Percentiles rank a stretch among this genome's conserved stretches.
phyloP scores from a whole-genome alignment of 225 moss, liverwort and hornwort genomes.

The Bryoerythrophyllum caledonicum region DNA sequence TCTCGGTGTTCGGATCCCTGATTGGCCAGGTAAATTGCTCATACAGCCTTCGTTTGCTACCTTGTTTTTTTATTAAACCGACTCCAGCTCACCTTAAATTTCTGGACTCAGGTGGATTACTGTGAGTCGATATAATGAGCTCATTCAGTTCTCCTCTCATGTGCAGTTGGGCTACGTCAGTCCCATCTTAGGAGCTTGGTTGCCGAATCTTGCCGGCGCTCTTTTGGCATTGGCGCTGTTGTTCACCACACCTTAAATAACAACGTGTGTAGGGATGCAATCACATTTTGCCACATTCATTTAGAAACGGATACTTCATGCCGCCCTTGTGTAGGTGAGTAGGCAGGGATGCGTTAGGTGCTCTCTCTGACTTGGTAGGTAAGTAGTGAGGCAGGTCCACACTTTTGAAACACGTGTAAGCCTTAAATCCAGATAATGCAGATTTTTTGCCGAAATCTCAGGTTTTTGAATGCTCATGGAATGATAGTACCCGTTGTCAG shows the following conservation, averaged over 20 bases:
- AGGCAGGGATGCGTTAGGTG: conserved; percentile 17
- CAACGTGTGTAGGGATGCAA: not conserved
- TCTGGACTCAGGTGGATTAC: not conserved
- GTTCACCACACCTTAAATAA: conserved; percentile 19
- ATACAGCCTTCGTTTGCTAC: not conserved
- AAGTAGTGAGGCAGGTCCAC: not conserved
- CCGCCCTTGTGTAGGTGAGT: conserved; percentile 5
- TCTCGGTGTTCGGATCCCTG: conserved; percentile 45
- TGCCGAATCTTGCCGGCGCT: conserved; percentile 40
- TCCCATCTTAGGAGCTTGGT: conserved; percentile 43
- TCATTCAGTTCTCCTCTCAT: not conserved
- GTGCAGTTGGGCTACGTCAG: conserved; percentile 41
- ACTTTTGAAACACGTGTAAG: not conserved
- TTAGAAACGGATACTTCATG: conserved; percentile 11
- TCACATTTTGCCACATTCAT: conserved; percentile 12
- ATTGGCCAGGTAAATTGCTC: conserved; percentile 34
- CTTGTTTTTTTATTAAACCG: too few relatives aligned
- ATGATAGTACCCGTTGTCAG: conserved; percentile 1
- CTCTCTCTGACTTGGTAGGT: not conserved
- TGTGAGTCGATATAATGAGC: not conserved
- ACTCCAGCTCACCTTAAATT: not conserved
- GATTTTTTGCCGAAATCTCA: not conserved
- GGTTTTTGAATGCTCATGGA: not conserved
- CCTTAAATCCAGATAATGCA: not conserved
- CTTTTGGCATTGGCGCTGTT: conserved; percentile 23